Conservation (phyloP, 148 eudicot species). For the Amaranthus hypochondriacus region DNA sequence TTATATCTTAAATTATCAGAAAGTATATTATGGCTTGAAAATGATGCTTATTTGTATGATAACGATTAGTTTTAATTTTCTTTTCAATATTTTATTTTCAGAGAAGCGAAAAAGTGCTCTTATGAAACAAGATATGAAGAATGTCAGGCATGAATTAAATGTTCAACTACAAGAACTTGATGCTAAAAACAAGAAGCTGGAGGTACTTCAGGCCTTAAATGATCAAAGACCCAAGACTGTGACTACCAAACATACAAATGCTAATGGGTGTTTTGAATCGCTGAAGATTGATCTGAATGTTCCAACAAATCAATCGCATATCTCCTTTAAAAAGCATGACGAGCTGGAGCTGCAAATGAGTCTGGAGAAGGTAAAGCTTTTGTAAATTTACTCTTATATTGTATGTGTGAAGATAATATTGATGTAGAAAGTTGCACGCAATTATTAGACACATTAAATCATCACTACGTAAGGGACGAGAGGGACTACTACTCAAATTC, state of each 20-base stretch:
- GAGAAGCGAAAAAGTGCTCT: slow-evolving; percentile 14
- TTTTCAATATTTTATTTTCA: neutral
- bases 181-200: slow-evolving; percentile 2
- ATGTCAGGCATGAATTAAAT: slow-evolving; percentile 12
- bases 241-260: neutral
- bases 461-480: neutral
- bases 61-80: neutral
- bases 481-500: too few relatives aligned
- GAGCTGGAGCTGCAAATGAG: neutral
- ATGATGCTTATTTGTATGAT: neutral
- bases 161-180: slow-evolving; percentile 13
- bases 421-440: neutral
- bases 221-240: slow-evolving; percentile 3
- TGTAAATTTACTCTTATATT: neutral
- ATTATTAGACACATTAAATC: neutral
- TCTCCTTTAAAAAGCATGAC: neutral
- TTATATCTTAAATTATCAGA: neutral
- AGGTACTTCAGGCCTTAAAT: neutral
- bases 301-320: neutral
- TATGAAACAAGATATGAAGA: slow-evolving; percentile 23
- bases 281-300: neutral
- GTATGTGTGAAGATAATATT: neutral
- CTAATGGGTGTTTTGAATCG: neutral
- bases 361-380: slow-evolving; percentile 14
- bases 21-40: neutral